Evolutionary conservation across 176 grass and related monocot genomes (phyloP).

Genomic region (sorghum (Sorghum bicolor)): Sorghum_bicolor_NCBIv3 NC_012872.2:68983001-68983500

Average conservation of each 20-base stretch:
- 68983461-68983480: too few relatives aligned
- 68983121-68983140: not conserved
- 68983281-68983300: not conserved
- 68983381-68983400: too few relatives aligned
- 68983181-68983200: slow-evolving; percentile 12
- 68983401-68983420: too few relatives aligned
- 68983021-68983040: too few relatives aligned
- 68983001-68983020: too few relatives aligned
- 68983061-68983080: not conserved
- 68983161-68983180: not conserved
- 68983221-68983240: slow-evolving; percentile 1
- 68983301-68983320: too few relatives aligned
- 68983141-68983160: not conserved
- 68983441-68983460: too few relatives aligned
- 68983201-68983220: not conserved
- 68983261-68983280: not conserved
- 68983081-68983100: not conserved
- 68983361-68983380: too few relatives aligned
- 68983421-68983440: too few relatives aligned
- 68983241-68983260: not conserved
- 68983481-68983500: too few relatives aligned
- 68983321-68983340: too few relatives aligned
- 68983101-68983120: not conserved
- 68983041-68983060: not conserved
- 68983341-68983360: too few relatives aligned